Conservation (phyloP, 352 stramenopile species). For the Globisporangium takayamanum region DNA sequence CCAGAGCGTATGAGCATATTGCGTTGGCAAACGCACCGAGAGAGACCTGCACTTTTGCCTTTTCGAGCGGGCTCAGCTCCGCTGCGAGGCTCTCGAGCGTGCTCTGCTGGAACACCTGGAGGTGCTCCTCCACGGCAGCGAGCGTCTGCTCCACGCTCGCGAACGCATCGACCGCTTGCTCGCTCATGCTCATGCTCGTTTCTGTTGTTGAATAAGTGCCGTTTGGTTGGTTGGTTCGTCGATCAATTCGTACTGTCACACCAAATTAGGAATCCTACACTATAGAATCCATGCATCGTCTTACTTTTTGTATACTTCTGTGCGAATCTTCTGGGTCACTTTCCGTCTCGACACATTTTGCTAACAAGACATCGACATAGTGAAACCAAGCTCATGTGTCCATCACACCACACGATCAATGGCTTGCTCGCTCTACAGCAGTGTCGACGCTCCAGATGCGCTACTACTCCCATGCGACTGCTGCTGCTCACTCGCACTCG, state of each 20-base stretch:
- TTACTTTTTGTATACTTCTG: neutral
- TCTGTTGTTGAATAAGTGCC: constrained; percentile 1
- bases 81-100: constrained; percentile 54
- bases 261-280: neutral
- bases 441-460: neutral
- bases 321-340: neutral
- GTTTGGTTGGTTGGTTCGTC: constrained; percentile 13
- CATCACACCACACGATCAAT: neutral
- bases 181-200: constrained; percentile 32
- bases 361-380: no score
- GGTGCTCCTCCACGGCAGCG: constrained; percentile 62
- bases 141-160: constrained; percentile 75
- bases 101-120: constrained; percentile 46
- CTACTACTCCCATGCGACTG: neutral
- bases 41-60: constrained; percentile 80
- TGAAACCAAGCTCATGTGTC: no score
- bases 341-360: neutral
- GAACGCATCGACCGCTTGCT: constrained; percentile 57
- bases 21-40: constrained; percentile 34
- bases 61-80: constrained; percentile 58
- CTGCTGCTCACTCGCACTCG: neutral
- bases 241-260: neutral
- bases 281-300: neutral
- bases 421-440: constrained; percentile 1
- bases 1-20: neutral